Base-by-base conservation (phyloP, 768 basidiomycete genomes). In the Cytidiella melzeri region DNA sequence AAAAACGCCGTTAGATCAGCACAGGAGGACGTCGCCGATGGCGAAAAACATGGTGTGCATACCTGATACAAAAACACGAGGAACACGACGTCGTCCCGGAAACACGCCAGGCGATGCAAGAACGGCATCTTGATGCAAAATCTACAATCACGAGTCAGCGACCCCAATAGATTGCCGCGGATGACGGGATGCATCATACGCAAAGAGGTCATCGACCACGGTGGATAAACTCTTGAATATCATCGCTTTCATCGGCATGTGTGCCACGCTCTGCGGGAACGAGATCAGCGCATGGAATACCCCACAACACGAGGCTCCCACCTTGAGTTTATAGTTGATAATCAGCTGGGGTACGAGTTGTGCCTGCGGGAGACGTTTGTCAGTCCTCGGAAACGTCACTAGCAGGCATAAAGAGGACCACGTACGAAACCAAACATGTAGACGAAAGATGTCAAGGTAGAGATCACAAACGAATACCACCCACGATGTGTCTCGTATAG, bases 191-290 rank as follows among this genome's bases (percentile, higher is more conserved):
- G 57, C 37, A 40, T 60, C 85, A 59, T 73, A 92, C 87, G 86
- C 84, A 64, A 92, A 91, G 58, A 95, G 80, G 66, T 97, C 92
- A 69, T 95, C 94, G 40, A 94, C 87, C 42, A 90, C 87, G 1
- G 85, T 90, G 40, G 90, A 87, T 51, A 95, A 73, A 1, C 88
- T 83, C 71, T 95, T 96, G 75, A 92, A 95, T 57, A 93, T 84
- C 90, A 98, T 92, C 3, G 94, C 88, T 66, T 94, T 96, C 86
- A 96, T 94, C 18, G 94, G 94, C 86, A 98, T 92, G 64, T 98
- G 95, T 40, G 95, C 87, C 28, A 96, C 93, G 64, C 87, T 92
- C 87, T 93, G 69, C 23, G 47, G 12, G 25, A 25, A 11, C 12
- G 20, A 39, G 50, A 34, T 57, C 41, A 37, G 15, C 42, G 41